Base-by-base conservation (phyloP, 768 basidiomycete genomes). In the Amanita exitialis region DNA sequence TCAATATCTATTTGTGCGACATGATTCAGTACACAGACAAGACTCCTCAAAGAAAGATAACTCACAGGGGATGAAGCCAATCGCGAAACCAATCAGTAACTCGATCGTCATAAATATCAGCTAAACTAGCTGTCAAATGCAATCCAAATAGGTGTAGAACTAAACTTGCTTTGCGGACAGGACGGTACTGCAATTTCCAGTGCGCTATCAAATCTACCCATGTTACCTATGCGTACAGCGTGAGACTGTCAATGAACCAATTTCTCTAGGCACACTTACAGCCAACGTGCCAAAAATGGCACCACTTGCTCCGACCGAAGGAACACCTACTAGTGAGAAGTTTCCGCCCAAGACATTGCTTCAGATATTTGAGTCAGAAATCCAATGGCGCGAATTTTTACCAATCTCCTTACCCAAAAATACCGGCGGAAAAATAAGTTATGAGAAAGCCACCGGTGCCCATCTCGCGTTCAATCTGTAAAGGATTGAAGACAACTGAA, bases 201-300 rank as follows among this genome's bases (percentile, higher is more conserved):
- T 98, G 95, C 3, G 92, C 82, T 36, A 91, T 73, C 12, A 98
- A 70, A 62, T 95, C 95, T 6, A 95, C 83, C 84, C 90, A 90
- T 21, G 82, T 82, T 21, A 86, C 78, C 80, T 81, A 44, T 13
- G 15, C 27, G 20, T n/a, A 18, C 9, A 8, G 27, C 8, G 6
- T 23, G 21, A 28, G 16, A 27, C 38, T 23, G 28, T 37, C 32
- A 49, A 13, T 28, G 21, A 43, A 21, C 6, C 13, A 34, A 28
- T 1, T 16, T 21, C 23, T 3, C 9, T 46, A 16, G 23, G 7
- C 25, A 18, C 28, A 64, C 77, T 52, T 62, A 88, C 87, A 2
- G 84, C 86, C 37, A 91, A 69, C 2, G 86, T 89, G 13, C 90
- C 91, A 52, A 95, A 93, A 50, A 97, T 86, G 1, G 94, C 91